Evolutionary conservation across 805 yeast species (phyloP), one percentile per base, ranked within the genome.

Genomic region (Saccharomyces cerevisiae): DNA sequence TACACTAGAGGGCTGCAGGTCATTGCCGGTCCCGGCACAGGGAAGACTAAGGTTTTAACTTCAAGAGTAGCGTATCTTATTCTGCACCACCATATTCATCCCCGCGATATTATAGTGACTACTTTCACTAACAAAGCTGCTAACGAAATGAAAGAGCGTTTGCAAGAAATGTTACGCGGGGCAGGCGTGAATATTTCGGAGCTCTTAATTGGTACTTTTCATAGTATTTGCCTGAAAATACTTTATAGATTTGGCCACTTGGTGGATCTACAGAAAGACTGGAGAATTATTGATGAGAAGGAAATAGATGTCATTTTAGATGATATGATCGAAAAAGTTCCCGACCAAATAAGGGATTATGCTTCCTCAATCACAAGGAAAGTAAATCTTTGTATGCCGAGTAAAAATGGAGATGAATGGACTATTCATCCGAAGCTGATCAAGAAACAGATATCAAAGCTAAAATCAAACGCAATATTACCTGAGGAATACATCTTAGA

Each of bases 111-210:
- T 21, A 79, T 92, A 1, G 94, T 91, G 22, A 89, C 97, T 5
- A 91, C 98, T 0, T 92, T 92, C 72, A 92, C 98, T 11, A 87
- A 88, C 61, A 88, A 87, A 62, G 98, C 99, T 0, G 95, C 97
- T 1, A 79, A 76, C 51, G 98, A 92, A 70, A 84, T 92, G 87
- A 70, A 74, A 11, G 85, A 81, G 31, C 74, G 98, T 46, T 69
- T 92, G 21, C 50, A 63, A 6, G 69, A 63, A 0, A 64, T 68
- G 4, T 66, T 81, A 10, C 53, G 63, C 24, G 66, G 69, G 2
- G 58, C 70, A 2, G 61, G 58, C 2, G 64, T 73, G 1, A 70
- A 74, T 36, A 59, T 75, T 2, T 66, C 73, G 1, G 74, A 76
- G 49, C 68, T 92, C 22, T 70, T 84, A 54, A 80, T 91, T 32